Evolutionary conservation across 139 green algal species (phyloP), one percentile per base, ranked within the genome.

Genomic region (Chlamydomonas sp.): DNA sequence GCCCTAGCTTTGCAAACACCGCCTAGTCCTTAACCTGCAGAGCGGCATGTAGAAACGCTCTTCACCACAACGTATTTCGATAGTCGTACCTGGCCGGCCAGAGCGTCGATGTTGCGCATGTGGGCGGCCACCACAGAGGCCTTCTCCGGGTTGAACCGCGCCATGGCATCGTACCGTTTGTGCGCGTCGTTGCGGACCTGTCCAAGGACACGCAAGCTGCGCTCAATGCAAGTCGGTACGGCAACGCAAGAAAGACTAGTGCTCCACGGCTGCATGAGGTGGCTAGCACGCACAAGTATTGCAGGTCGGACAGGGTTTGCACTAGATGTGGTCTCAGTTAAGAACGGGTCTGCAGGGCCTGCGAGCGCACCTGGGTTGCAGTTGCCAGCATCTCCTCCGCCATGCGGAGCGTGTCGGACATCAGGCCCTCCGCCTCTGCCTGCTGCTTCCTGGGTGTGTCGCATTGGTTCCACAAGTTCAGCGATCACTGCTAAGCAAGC

Each of bases 161-260:
- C 64, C 66, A 92, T 81, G 31, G 79, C 80, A 3, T 92, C 85
- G 80, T 90, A 92, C 49, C 89, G 79, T 72, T 78, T 68, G 80
- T 88, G 80, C 62, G 86, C 14, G 20, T 92, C 89, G 5, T 59
- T 61, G 4, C 85, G 72, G 3, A 89, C 88, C 88, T 90, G 78
- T 62, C 62, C 31, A 6, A 58, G 20, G 20, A 5, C 6, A 10
- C 15, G 17, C 14, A 68, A 49, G 31, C 31, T 49, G 31, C 31
- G 31, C 31, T 49, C 31, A 49, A 49, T 49, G 31, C 31, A 49
- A 49, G 31, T 7, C 66, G 57, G 12, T 61, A 64, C 9, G 49
- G 7, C 4, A n/a, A 9, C 8, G n/a, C 4, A 79, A 78, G n/a
- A 60, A 10, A 62, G n/a, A 60, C 20, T 78, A n/a, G n/a, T 5